phyloP scores from a whole-genome alignment of 495 filamentous ascomycete genomes.

The Ramalina peruviana region DNA sequence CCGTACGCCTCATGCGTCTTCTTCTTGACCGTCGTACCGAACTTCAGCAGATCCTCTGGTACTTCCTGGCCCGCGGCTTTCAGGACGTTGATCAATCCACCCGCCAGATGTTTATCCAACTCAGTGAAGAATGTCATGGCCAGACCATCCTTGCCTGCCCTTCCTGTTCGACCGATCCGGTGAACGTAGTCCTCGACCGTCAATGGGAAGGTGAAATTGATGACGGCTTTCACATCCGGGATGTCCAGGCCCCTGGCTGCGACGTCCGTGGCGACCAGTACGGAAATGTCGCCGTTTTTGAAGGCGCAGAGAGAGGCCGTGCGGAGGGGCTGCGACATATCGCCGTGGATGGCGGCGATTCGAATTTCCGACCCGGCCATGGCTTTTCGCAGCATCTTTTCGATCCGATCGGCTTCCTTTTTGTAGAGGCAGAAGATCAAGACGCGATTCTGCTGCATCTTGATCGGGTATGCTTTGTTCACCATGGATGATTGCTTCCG shows the following conservation, averaged over 20 bases:
- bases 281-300: constrained; percentile 76
- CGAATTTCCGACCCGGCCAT: constrained; percentile 37
- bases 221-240: constrained; percentile 78
- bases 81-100: constrained; percentile 83
- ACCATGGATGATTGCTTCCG: background rate
- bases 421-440: constrained; percentile 95
- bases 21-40: constrained; percentile 97
- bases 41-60: constrained; percentile 78
- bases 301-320: constrained; percentile 74
- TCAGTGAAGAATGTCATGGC: constrained; percentile 91
- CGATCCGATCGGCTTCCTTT: constrained; percentile 84
- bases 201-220: constrained; percentile 64
- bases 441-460: constrained; percentile 59
- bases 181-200: constrained; percentile 89
- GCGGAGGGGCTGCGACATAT: constrained; percentile 70
- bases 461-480: constrained; percentile 30
- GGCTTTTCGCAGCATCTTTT: constrained; percentile 58
- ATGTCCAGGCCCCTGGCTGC: constrained; percentile 96
- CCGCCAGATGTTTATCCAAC: constrained; percentile 76
- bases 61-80: constrained; percentile 78
- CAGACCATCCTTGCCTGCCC: constrained; percentile 72
- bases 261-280: constrained; percentile 98
- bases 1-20: constrained; percentile 90
- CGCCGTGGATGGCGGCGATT: constrained; percentile 85
- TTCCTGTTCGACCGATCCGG: constrained; percentile 82